A percentile compares a stretch with the other conserved stretches of the same genome.
Evolutionary conservation across 352 stramenopile genomes (phyloP).

Genomic region (Pythium apleroticum): DNA sequence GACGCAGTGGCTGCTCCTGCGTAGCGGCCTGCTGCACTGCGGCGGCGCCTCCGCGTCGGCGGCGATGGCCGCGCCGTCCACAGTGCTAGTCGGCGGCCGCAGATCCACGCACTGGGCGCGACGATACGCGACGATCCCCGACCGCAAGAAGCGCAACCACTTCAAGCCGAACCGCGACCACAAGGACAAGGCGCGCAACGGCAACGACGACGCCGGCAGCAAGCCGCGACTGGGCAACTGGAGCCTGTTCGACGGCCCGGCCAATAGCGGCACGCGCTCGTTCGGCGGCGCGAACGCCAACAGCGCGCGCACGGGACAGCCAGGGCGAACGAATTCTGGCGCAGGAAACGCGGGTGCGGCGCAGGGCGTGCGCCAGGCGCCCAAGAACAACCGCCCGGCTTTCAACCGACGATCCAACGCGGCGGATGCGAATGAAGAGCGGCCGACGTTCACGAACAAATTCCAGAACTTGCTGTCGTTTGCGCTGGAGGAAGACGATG

Average conservation of each 20-base stretch:
- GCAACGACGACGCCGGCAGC: constrained; percentile 6
- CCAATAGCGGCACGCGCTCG: neutral
- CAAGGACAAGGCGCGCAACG: constrained; percentile 24
- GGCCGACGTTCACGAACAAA: constrained; percentile 75
- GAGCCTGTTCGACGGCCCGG: constrained; percentile 32
- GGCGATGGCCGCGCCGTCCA: neutral
- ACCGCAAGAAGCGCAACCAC: constrained; percentile 55
- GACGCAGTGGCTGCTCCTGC: constrained; percentile 34
- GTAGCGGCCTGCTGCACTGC: constrained; percentile 15
- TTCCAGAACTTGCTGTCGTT: constrained; percentile 84
- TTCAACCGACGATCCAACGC: constrained; percentile 7
- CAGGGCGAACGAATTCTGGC: neutral
- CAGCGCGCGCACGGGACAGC: neutral
- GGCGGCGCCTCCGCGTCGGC: neutral
- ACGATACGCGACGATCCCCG: constrained; percentile 41
- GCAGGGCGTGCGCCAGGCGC: constrained; percentile 12
- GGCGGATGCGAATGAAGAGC: constrained; percentile 28
- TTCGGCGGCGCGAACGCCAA: constrained; percentile 1
- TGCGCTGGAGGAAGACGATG: constrained; percentile 55
- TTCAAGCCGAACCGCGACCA: constrained; percentile 50
- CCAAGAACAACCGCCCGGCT: constrained; percentile 29
- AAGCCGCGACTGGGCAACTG: constrained; percentile 28
- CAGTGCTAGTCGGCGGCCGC: neutral
- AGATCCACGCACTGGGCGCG: constrained; percentile 18
- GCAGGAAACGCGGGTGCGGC: neutral